phyloP scores from a whole-genome alignment of 2,329 filamentous ascomycete species.

The Botryosphaeria agaves region DNA sequence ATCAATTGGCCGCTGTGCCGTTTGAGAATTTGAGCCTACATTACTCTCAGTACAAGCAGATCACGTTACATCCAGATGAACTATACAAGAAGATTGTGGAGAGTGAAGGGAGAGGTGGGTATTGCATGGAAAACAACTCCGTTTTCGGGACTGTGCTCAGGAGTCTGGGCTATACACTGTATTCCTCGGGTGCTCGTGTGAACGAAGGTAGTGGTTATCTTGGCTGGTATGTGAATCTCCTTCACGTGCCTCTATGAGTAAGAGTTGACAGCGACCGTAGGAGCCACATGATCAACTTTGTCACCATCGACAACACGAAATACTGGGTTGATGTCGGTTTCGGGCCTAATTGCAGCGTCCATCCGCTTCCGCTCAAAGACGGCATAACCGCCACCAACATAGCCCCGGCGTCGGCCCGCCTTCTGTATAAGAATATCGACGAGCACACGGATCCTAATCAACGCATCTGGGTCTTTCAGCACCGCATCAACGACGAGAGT shows the following conservation, averaged over 20 bases:
- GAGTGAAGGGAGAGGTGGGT: constrained; percentile 32
- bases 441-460: constrained; percentile 19
- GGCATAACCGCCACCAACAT: constrained; percentile 29
- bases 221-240: constrained; percentile 7
- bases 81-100: constrained; percentile 37
- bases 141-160: constrained; percentile 34
- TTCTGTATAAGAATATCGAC: constrained; percentile 32
- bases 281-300: constrained; percentile 28
- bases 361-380: constrained; percentile 34
- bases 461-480: constrained; percentile 45
- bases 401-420: constrained; percentile 37
- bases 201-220: constrained; percentile 9
- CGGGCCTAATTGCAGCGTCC: constrained; percentile 42
- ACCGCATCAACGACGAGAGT: constrained; percentile 19
- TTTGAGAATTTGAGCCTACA: constrained; percentile 42
- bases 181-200: constrained; percentile 23
- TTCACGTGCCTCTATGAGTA: constrained; percentile 4
- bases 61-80: constrained; percentile 30
- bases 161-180: constrained; percentile 31
- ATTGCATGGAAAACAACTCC: constrained; percentile 43
- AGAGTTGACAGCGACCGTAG: constrained; percentile 11
- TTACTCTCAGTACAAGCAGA: constrained; percentile 29
- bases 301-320: constrained; percentile 24
- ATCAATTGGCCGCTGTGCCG: constrained; percentile 30
- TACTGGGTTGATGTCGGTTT: constrained; percentile 47